Conservation (phyloP, 2,329 filamentous ascomycete species). For the Ceratocystis variospora region DNA sequence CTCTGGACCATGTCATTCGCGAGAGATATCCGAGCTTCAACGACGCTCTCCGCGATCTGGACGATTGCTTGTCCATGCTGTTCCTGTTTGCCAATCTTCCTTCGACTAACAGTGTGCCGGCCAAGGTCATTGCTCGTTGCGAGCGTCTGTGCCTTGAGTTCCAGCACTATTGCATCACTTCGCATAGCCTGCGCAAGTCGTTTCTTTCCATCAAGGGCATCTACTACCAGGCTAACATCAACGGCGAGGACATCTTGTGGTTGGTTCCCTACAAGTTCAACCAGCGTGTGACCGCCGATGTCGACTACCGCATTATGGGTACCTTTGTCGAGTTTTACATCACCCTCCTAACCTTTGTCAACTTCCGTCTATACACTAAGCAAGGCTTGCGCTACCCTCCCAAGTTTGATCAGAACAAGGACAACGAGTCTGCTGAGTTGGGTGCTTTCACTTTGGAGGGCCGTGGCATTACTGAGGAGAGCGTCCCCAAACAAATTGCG, state of each 20-base stretch:
- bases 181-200: constrained; percentile 82
- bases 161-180: constrained; percentile 91
- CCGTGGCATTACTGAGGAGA: constrained; percentile 24
- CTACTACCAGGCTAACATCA: constrained; percentile 95
- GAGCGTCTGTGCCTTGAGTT: constrained; percentile 90
- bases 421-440: constrained; percentile 80
- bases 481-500: constrained; percentile 30
- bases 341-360: constrained; percentile 86
- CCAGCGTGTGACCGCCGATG: constrained; percentile 80
- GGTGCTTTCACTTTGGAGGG: constrained; percentile 84
- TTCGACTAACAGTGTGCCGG: constrained; percentile 73
- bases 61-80: constrained; percentile 92
- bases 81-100: constrained; percentile 96
- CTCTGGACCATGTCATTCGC: constrained; percentile 90
- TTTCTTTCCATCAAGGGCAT: constrained; percentile 99
- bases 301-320: constrained; percentile 98
- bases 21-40: constrained; percentile 96
- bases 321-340: constrained; percentile 99
- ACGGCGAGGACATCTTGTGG: constrained; percentile 95
- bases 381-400: constrained; percentile 89
- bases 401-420: constrained; percentile 75
- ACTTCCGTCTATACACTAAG: constrained; percentile 86
- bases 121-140: constrained; percentile 91
- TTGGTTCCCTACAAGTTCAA: constrained; percentile 97
- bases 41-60: constrained; percentile 83